These are phyloP conservation scores for Claviceps lovelessii DNA, from an alignment of 2,329 filamentous ascomycete species.

Conservation along the genomic window DNA sequence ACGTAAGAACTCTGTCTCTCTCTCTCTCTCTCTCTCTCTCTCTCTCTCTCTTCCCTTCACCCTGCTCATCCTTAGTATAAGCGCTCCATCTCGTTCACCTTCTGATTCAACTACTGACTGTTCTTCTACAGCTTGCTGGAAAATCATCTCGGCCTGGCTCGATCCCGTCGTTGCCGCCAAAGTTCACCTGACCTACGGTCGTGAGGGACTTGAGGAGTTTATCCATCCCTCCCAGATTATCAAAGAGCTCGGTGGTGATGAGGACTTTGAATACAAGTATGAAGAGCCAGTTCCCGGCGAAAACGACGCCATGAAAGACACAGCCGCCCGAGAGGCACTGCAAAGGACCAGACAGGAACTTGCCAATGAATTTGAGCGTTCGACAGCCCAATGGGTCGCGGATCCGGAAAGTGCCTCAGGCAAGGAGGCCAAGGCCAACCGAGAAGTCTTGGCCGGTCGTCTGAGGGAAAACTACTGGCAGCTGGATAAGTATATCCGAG, in stretches of 20 bases:
- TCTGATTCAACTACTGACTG: not conserved
- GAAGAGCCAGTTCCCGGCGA: conserved; percentile 45
- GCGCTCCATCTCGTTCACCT: not conserved
- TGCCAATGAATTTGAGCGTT: conserved; percentile 40
- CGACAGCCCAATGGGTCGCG: conserved; percentile 45
- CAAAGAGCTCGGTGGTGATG: conserved; percentile 43
- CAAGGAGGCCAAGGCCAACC: conserved; percentile 17
- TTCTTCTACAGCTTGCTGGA: conserved; percentile 26
- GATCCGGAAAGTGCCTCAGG: conserved; percentile 14
- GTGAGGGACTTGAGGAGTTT: conserved; percentile 46
- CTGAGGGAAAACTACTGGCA: conserved; percentile 54
- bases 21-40: not conserved
- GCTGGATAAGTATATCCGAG: conserved; percentile 52
- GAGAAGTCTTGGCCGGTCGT: conserved; percentile 33
- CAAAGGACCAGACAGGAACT: conserved; percentile 36
- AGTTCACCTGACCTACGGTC: conserved; percentile 52
- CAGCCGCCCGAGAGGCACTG: conserved; percentile 32
- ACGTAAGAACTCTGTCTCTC: conserved; percentile 10
- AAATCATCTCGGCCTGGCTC: conserved; percentile 59
- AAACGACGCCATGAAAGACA: conserved; percentile 37
- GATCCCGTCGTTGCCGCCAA: conserved; percentile 62
- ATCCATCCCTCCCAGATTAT: conserved; percentile 49
- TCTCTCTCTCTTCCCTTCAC: not conserved
- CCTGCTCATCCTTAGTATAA: too few relatives aligned
- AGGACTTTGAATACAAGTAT: conserved; percentile 53